Evolutionary conservation across 2,329 filamentous ascomycete genomes (phyloP).

Genomic region (Diaporthe vexans): DNA sequence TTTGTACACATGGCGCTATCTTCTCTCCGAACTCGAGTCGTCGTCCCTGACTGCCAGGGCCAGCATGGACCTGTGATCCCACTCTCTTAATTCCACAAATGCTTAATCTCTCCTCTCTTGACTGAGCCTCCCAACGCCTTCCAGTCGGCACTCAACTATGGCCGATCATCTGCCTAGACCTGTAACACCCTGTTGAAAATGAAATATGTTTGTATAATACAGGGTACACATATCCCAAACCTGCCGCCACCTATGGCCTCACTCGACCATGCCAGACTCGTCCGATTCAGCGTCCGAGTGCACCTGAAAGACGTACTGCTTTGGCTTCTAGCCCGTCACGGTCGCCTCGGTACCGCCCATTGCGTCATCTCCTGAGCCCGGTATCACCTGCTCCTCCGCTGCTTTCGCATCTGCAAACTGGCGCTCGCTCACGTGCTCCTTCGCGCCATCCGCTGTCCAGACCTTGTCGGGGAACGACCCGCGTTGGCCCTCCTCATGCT

Average conservation of each 20-base stretch:
- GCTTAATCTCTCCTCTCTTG: not conserved
- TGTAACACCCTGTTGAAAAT: conserved; percentile 27
- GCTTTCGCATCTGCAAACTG: conserved; percentile 84
- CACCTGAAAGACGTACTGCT: conserved; percentile 34
- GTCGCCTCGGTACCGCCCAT: conserved; percentile 55
- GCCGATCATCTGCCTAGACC: conserved; percentile 26
- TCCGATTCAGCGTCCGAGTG: conserved; percentile 20
- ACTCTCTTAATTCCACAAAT: conserved; percentile 26
- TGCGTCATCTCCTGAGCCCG: conserved; percentile 60
- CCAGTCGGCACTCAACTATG: conserved; percentile 12
- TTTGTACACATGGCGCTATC: conserved; percentile 6
- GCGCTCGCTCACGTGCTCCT: conserved; percentile 85
- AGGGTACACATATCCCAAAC: conserved; percentile 20
- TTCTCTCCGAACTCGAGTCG: not conserved
- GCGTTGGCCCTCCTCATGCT: conserved; percentile 91
- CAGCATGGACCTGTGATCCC: not conserved
- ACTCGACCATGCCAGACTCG: conserved; percentile 10
- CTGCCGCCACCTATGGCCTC: not conserved
- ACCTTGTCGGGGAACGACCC: conserved; percentile 90
- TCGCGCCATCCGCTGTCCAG: conserved; percentile 78
- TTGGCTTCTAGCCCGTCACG: conserved; percentile 49
- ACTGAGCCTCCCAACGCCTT: conserved; percentile 34
- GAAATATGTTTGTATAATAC: conserved; percentile 35
- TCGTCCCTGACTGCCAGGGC: not conserved
- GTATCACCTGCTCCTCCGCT: conserved; percentile 80